A percentile compares a stretch with the other conserved stretches of the same genome.
phyloP scores from a whole-genome alignment of 2,329 filamentous ascomycete genomes.

The Herpotrichia juniperi region DNA sequence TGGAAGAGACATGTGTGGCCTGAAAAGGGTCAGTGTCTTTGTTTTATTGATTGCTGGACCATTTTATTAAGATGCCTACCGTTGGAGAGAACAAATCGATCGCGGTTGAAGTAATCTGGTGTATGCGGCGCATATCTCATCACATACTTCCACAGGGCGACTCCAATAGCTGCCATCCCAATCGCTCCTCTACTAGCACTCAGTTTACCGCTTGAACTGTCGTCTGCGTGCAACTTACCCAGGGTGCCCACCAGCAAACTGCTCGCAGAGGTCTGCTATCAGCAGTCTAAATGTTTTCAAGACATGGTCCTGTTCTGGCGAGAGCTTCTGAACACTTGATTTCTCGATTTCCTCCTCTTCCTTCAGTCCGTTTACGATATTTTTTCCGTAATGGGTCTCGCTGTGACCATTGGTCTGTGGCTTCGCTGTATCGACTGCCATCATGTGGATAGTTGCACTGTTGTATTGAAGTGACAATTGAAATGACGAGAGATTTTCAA shows the following conservation, averaged over 20 bases:
- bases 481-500: background rate
- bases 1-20: slow-evolving; percentile 62
- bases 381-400: slow-evolving; percentile 30
- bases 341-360: slow-evolving; percentile 30
- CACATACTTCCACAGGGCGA: slow-evolving; percentile 66
- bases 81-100: slow-evolving; percentile 68
- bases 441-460: background rate
- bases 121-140: slow-evolving; percentile 66
- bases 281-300: slow-evolving; percentile 66
- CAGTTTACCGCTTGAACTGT: background rate
- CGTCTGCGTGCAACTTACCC: slow-evolving; percentile 53
- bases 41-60: background rate
- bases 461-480: background rate
- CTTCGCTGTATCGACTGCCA: slow-evolving; percentile 3
- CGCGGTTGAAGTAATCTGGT: slow-evolving; percentile 65
- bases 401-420: slow-evolving; percentile 14
- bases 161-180: slow-evolving; percentile 67
- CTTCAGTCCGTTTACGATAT: slow-evolving; percentile 26
- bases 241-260: slow-evolving; percentile 73
- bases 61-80: slow-evolving; percentile 32
- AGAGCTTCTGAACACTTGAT: slow-evolving; percentile 22
- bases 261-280: slow-evolving; percentile 72
- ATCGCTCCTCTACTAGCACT: slow-evolving; percentile 55
- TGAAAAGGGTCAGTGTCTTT: slow-evolving; percentile 14
- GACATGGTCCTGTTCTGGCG: slow-evolving; percentile 55